Percentiles rank a stretch among this genome's conserved stretches.
Evolutionary conservation across 192 early-diverging fungal species (phyloP).

Genomic region (Backusella psychrophila): DNA sequence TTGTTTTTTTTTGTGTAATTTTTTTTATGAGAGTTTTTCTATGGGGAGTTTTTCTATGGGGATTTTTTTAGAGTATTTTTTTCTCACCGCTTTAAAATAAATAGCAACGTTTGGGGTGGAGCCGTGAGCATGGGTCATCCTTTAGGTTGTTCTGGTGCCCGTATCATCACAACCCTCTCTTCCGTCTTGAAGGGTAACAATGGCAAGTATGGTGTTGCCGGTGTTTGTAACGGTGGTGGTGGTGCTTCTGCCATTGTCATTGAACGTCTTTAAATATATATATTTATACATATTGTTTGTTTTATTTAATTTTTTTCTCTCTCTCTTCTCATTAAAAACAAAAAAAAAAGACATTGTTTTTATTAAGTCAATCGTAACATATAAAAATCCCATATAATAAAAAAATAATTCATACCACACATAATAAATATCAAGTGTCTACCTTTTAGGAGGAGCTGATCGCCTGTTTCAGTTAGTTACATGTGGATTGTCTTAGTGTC

Average conservation of each 20-base stretch:
- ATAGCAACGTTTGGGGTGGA: slow-evolving; percentile 92
- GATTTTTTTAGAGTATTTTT: not conserved
- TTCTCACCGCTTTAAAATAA: not conserved
- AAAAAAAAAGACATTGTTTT: too few relatives aligned
- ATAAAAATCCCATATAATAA: too few relatives aligned
- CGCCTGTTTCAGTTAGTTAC: too few relatives aligned
- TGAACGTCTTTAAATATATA: slow-evolving; percentile 23
- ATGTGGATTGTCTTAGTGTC: too few relatives aligned
- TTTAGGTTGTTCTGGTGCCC: slow-evolving; percentile 90
- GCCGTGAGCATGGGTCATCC: slow-evolving; percentile 97
- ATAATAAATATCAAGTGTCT: too few relatives aligned
- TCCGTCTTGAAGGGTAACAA: slow-evolving; percentile 78
- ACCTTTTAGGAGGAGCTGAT: too few relatives aligned
- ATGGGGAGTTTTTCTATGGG: not conserved
- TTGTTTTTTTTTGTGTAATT: not conserved
- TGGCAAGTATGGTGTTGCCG: slow-evolving; percentile 84
- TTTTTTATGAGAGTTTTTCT: not conserved
- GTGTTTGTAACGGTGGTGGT: slow-evolving; percentile 80
- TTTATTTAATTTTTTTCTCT: too few relatives aligned
- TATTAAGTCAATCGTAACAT: too few relatives aligned
- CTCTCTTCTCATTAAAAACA: too few relatives aligned
- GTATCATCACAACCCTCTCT: slow-evolving; percentile 85
- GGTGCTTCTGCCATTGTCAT: slow-evolving; percentile 34
- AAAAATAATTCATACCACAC: too few relatives aligned
- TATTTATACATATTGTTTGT: too few relatives aligned